Percentiles rank a stretch among this genome's conserved stretches.
phyloP scores from a whole-genome alignment of 2,329 filamentous ascomycete genomes.

The Cadophora sp. region DNA sequence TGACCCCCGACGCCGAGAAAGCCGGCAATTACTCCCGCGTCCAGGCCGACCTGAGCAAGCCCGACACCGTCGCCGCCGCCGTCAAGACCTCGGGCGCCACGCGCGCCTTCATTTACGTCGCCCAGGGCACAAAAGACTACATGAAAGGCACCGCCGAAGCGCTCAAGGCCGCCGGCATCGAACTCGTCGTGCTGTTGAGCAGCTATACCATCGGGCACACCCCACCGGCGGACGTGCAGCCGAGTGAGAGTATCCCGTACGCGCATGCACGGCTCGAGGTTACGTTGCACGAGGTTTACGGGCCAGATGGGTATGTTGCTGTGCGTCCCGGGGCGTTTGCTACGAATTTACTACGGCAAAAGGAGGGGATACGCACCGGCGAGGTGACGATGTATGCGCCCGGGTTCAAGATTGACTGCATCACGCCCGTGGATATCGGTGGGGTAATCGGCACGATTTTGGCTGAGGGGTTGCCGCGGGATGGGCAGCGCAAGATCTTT shows the following conservation, averaged over 20 bases:
- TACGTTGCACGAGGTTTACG: slow-evolving; percentile 50
- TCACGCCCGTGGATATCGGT: slow-evolving; percentile 5
- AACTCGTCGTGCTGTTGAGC: slow-evolving; percentile 55
- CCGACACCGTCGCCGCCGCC: slow-evolving; percentile 50
- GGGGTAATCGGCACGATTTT: slow-evolving; percentile 2
- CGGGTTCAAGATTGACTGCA: slow-evolving; percentile 2
- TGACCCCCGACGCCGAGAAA: slow-evolving; percentile 40
- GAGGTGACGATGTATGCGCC: slow-evolving; percentile 3
- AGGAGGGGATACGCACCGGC: not conserved
- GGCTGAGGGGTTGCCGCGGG: not conserved
- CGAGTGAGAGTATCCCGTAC: slow-evolving; percentile 48
- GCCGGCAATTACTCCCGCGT: slow-evolving; percentile 47
- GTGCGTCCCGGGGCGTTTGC: slow-evolving; percentile 54
- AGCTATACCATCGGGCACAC: slow-evolving; percentile 46
- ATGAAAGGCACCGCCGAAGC: slow-evolving; percentile 52
- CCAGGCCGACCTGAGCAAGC: slow-evolving; percentile 53
- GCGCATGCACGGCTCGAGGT: slow-evolving; percentile 54
- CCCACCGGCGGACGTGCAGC: slow-evolving; percentile 36
- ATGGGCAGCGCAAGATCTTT: slow-evolving; percentile 5
- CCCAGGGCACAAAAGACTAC: slow-evolving; percentile 45
- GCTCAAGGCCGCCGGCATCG: slow-evolving; percentile 53
- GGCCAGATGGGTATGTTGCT: slow-evolving; percentile 48
- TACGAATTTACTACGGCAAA: slow-evolving; percentile 48
- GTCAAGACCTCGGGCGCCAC: slow-evolving; percentile 52
- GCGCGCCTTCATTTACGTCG: slow-evolving; percentile 56